A percentile compares a stretch with the other conserved stretches of the same genome.
Evolutionary conservation across 108 stramenopile genomes (phyloP).

Genomic region (Bacterosira constricta): DNA sequence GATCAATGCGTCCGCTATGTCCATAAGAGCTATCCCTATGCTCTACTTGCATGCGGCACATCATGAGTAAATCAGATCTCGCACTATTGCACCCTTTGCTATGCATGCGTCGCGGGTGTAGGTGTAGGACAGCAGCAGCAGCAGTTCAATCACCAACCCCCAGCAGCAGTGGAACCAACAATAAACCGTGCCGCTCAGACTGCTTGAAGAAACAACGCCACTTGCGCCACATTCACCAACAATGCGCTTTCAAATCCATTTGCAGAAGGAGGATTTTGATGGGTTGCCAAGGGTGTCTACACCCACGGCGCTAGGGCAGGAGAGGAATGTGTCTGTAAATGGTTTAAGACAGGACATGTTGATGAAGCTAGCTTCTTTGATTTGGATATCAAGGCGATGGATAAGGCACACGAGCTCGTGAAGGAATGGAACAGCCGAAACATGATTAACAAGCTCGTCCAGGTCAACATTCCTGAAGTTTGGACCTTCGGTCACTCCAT

Average conservation of each 20-base stretch:
- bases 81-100: too few species aligned
- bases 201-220: slow-evolving; percentile 34
- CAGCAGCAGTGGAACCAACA: too few species aligned
- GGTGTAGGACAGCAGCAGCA: too few species aligned
- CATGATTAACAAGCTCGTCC: slow-evolving; percentile 35
- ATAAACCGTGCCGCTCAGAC: slow-evolving; percentile 34
- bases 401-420: slow-evolving; percentile 35
- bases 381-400: slow-evolving; percentile 29
- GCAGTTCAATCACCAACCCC: too few species aligned
- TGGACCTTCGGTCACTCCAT: slow-evolving; percentile 40
- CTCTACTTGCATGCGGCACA: too few species aligned
- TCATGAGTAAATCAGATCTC: too few species aligned
- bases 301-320: slow-evolving; percentile 30
- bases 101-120: too few species aligned
- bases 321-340: slow-evolving; percentile 48
- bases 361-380: slow-evolving; percentile 33
- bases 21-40: too few species aligned
- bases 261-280: slow-evolving; percentile 46
- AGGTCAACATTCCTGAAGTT: slow-evolving; percentile 47
- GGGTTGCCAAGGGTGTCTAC: slow-evolving; percentile 46
- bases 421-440: slow-evolving; percentile 44
- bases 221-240: slow-evolving; percentile 14
- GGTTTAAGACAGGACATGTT: slow-evolving; percentile 53
- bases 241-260: slow-evolving; percentile 40
- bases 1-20: too few species aligned